Evolutionary conservation across 164 flowering plant species (phyloP), one percentile per base, ranked within the genome.

Genomic region (Vitis rupestris): DNA sequence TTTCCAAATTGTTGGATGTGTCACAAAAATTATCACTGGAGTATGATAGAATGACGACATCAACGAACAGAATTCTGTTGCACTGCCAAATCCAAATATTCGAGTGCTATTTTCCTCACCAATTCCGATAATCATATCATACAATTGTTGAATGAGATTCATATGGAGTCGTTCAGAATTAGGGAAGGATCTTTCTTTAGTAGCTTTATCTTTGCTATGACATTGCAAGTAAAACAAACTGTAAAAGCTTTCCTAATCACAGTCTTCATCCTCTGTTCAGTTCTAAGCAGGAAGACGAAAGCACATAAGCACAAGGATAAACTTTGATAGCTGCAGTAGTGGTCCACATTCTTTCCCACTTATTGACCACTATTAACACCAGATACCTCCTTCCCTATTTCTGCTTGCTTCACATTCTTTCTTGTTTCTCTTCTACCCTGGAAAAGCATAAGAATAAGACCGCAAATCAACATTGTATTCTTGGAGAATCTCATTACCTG

Each of bases 361-460:
- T 73, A 58, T 66, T 62, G 31, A 64, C 70, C 61, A 55, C 64
- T 70, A 52, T 61, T 74, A n/a, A 31, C 47, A 1, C 52, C 65
- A 11, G 61, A 17, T 11, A 64, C 17, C 54, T 76, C 50, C 61
- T 62, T 74, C 52, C 73, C 54, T 74, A 71, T 63, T 48, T 66
- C 71, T 65, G 64, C 72, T 62, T 68, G 72, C 51, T 71, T 78
- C 37, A 50, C 15, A 16, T 23, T 68, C 65, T 63, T 71, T 10
- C 63, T 72, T 66, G 31, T 63, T 54, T 4, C 30, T n/a, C 29
- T 63, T 19, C 49, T 10, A 51, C 48, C 53, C 80, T 77, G 74
- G 15, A 53, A 49, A 61, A 15, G 6, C 51, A 67, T 10, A 49
- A 67, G 2, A 56, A 44, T 7, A 63, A 59, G 11, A n/a, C 23